These are phyloP conservation scores for Metschnikowia peoriensis DNA, from an alignment of 805 yeast species.

Conservation along the genomic window DNA sequence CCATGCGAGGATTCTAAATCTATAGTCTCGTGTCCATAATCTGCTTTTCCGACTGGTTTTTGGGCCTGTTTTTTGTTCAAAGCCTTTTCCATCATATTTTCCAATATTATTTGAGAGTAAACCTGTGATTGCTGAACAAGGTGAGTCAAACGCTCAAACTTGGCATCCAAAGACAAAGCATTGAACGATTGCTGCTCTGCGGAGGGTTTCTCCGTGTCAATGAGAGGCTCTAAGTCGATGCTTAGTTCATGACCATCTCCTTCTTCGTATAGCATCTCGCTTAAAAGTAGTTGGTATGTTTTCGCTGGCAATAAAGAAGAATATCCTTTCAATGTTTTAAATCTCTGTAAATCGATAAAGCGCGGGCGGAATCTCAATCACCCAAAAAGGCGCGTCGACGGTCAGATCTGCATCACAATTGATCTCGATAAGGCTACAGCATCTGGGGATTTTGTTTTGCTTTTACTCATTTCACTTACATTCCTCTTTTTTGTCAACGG, in stretches of 20 bases:
- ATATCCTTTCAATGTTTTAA: not conserved
- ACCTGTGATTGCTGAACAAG: slow-evolving; percentile 86
- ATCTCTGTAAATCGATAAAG: not conserved
- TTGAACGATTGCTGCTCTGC: slow-evolving; percentile 43
- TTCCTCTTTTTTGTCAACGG: too few relatives aligned
- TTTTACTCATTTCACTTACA: too few relatives aligned
- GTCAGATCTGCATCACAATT: too few relatives aligned
- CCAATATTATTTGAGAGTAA: slow-evolving; percentile 82
- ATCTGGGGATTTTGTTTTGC: too few relatives aligned
- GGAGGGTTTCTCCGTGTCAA: not conserved
- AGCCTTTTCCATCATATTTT: slow-evolving; percentile 61
- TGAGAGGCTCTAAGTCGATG: not conserved
- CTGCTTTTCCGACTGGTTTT: slow-evolving; percentile 17
- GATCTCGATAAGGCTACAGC: too few relatives aligned
- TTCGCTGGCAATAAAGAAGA: not conserved
- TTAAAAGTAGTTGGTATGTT: too few relatives aligned
- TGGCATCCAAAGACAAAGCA: slow-evolving; percentile 49
- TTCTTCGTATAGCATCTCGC: not conserved
- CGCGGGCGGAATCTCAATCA: too few relatives aligned
- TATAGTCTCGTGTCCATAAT: slow-evolving; percentile 12
- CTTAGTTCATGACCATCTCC: not conserved
- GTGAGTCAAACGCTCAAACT: slow-evolving; percentile 64
- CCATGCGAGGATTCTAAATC: slow-evolving; percentile 1
- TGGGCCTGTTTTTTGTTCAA: slow-evolving; percentile 23
- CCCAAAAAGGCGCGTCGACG: too few relatives aligned